phyloP scores from a whole-genome alignment of 129 eudicot genomes.

The Pseudognaphalium luteoalbum region DNA sequence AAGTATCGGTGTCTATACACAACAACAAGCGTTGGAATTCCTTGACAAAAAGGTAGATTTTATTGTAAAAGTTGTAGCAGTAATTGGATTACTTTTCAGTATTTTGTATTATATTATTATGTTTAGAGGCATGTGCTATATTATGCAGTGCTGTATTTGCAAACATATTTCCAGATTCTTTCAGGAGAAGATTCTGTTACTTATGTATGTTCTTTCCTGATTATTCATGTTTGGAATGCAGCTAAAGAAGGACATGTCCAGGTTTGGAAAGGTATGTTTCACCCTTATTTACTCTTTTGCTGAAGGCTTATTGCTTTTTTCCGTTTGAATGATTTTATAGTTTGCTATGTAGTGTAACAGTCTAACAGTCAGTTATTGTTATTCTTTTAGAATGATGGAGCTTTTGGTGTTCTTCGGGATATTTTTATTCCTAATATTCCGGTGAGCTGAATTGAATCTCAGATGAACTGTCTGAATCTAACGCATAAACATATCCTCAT shows the following conservation, averaged over 20 bases:
- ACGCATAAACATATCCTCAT: background rate
- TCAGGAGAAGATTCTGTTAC: background rate
- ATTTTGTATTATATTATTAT: background rate
- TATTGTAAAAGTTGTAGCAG: background rate
- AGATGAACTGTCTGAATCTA: constrained; percentile 2
- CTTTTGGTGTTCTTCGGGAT: constrained; percentile 67
- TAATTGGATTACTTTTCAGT: background rate
- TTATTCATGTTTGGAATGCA: constrained; percentile 34
- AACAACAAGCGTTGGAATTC: constrained; percentile 71
- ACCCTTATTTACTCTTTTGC: background rate
- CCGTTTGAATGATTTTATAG: constrained; percentile 1
- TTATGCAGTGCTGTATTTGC: background rate
- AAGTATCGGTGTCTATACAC: constrained; percentile 55
- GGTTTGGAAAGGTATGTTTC: constrained; percentile 33
- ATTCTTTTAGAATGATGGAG: constrained; percentile 66
- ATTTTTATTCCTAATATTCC: constrained; percentile 75
- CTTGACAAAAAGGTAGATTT: constrained; percentile 69
- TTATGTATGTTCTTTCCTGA: constrained; percentile 6
- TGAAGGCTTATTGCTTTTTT: constrained; percentile 9
- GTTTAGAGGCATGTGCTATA: background rate
- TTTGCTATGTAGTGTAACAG: constrained; percentile 6
- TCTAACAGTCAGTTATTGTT: background rate
- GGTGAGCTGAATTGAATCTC: constrained; percentile 48
- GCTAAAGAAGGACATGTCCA: constrained; percentile 44
- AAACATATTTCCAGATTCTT: background rate